These are phyloP conservation scores for Xerocomellus chrysenteron DNA, from an alignment of 768 basidiomycete genomes.

Conservation along the genomic window DNA sequence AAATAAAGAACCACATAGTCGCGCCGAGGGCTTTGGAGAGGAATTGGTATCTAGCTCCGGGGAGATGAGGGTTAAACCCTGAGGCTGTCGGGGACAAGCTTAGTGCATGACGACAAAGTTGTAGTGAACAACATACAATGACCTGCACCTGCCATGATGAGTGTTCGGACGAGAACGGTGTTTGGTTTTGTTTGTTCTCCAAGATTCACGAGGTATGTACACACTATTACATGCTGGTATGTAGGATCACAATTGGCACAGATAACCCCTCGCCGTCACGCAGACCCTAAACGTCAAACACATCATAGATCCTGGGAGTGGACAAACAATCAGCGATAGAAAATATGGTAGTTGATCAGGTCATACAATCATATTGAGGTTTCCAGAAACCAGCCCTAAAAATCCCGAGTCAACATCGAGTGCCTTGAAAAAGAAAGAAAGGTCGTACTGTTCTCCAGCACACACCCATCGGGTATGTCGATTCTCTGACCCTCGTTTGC, in stretches of 20 bases:
- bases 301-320: conserved; percentile 9
- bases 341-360: neutral
- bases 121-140: conserved; percentile 24
- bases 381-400: conserved; percentile 74
- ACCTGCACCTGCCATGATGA: conserved; percentile 34
- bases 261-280: neutral
- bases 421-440: neutral
- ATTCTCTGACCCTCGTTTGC: conserved; percentile 83
- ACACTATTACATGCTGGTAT: neutral
- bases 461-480: conserved; percentile 79
- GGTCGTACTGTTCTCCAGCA: conserved; percentile 62
- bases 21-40: conserved; percentile 86
- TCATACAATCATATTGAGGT: conserved; percentile 55
- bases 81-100: conserved; percentile 40
- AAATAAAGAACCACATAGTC: conserved; percentile 99
- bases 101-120: neutral
- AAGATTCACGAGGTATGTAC: too few relatives aligned
- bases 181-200: conserved; percentile 27
- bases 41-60: conserved; percentile 71
- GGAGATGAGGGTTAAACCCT: conserved; percentile 89
- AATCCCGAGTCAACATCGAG: neutral
- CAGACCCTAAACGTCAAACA: neutral
- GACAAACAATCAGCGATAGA: neutral
- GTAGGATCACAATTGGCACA: neutral
- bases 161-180: conserved; percentile 19